Conservation (phyloP, 257 asterid species). For the Solanum rostratum region DNA sequence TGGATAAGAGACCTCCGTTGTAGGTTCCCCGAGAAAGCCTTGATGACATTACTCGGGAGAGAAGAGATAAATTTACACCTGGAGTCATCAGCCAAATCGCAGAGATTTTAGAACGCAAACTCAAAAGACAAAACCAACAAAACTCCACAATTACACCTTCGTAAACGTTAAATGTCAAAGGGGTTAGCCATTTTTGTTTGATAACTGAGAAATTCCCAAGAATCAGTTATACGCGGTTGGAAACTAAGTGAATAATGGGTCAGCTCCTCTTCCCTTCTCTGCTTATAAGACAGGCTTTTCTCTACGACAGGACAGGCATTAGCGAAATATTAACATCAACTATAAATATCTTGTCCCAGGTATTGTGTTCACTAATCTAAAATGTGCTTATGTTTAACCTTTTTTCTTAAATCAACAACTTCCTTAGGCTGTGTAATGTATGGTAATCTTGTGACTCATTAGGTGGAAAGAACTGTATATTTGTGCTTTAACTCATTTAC, state of each 20-base stretch:
- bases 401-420: not conserved
- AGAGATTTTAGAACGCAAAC: not conserved
- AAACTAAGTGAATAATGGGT: not conserved
- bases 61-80: slow-evolving; percentile 82
- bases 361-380: not conserved
- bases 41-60: slow-evolving; percentile 90
- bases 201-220: not conserved
- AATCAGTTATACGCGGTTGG: not conserved
- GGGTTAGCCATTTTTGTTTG: not conserved
- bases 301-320: not conserved
- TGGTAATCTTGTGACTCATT: not conserved
- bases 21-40: slow-evolving; percentile 92
- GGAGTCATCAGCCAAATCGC: not conserved
- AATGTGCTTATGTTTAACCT: not conserved
- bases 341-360: not conserved
- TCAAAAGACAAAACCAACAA: not conserved
- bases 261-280: not conserved
- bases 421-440: not conserved
- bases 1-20: slow-evolving; percentile 80
- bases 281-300: not conserved
- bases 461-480: not conserved
- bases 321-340: not conserved
- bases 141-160: not conserved
- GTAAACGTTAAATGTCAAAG: not conserved
- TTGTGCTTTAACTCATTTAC: not conserved